These are phyloP conservation scores for Pistacia vera DNA, from an alignment of 345 rosid genomes.

Conservation along the genomic window DNA sequence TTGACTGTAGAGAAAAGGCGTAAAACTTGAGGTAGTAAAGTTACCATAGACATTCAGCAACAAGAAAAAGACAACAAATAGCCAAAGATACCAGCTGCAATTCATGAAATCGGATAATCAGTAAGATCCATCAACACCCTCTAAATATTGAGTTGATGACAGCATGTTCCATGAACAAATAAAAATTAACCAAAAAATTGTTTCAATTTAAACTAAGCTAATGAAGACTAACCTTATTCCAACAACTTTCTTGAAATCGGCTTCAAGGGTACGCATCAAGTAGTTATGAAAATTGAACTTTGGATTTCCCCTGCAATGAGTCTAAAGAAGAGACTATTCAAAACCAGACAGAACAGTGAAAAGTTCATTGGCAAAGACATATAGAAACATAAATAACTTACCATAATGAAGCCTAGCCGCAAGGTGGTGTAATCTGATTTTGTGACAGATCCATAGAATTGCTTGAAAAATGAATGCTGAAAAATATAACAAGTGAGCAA, in stretches of 20 bases:
- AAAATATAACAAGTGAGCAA: conserved; percentile 9
- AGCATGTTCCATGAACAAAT: neutral
- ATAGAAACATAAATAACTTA: conserved; percentile 17
- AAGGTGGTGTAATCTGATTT: conserved; percentile 75
- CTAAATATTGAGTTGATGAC: neutral
- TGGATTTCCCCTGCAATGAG: conserved; percentile 71
- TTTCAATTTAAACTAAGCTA: too few relatives aligned
- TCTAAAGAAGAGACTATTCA: conserved; percentile 35
- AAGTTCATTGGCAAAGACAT: neutral
- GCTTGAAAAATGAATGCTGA: conserved; percentile 87
- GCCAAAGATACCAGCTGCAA: conserved; percentile 93
- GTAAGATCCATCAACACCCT: neutral
- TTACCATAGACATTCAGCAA: conserved; percentile 69
- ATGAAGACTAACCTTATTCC: conserved; percentile 66
- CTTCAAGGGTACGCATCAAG: conserved; percentile 89
- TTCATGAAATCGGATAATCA: conserved; percentile 1
- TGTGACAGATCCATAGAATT: conserved; percentile 76
- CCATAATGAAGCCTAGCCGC: conserved; percentile 85
- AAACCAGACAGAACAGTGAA: neutral
- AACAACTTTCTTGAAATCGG: conserved; percentile 88
- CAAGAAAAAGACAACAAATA: conserved; percentile 72
- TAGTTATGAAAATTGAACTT: conserved; percentile 85
- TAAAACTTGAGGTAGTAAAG: neutral
- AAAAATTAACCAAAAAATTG: too few relatives aligned
- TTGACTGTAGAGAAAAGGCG: neutral